Evolutionary conservation across 345 rosid genomes (phyloP), one percentile per base, ranked within the genome.

Genomic region (Brassica napus): DNA sequence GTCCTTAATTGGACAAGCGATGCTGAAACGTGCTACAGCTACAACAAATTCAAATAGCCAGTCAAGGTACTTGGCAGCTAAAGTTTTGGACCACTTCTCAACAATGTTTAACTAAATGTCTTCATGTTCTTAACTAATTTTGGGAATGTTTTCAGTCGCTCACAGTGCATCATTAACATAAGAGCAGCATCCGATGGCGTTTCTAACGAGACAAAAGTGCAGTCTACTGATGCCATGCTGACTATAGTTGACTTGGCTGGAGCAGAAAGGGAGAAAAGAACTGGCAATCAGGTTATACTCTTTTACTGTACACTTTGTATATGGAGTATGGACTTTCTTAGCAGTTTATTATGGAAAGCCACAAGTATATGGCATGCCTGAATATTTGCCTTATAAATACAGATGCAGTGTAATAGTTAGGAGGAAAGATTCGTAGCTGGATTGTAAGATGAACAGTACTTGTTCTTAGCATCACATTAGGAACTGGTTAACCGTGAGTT

Each of bases 181-280:
- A 88, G 84, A 49, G 73, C 84, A 68, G 44, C 70, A 52, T 62
- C 23, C 69, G 44, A 75, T 14, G 74, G 80, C 23, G 69, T 34
- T 69, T 80, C 76, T 12, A 71, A 71, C 31, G 86, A 85, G 35
- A 79, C 54, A 47, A 69, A 83, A 76, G 65, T 68, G 67, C 89
- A 80, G 69, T 77, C 77, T 39, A 80, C 72, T 74, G 75, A 79
- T 79, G 85, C 89, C 74, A 73, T 86, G 76, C 79, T 94, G 64
- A 89, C 97, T 10, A 87, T 94, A 72, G 94, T 91, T 73, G 98
- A 94, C 84, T 86, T 94, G 71, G 98, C 98, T 7, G 98, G 98
- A 82, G 94, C 98, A 42, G 98, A 94, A 85, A 88, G 98, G 81
- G 97, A 90, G 83, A 91, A 87, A 78, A 84, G 88, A 86, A 92